Evolutionary conservation across 306 rosid genomes (phyloP), one percentile per base, ranked within the genome.

Genomic region (Luffa acutangula): DNA sequence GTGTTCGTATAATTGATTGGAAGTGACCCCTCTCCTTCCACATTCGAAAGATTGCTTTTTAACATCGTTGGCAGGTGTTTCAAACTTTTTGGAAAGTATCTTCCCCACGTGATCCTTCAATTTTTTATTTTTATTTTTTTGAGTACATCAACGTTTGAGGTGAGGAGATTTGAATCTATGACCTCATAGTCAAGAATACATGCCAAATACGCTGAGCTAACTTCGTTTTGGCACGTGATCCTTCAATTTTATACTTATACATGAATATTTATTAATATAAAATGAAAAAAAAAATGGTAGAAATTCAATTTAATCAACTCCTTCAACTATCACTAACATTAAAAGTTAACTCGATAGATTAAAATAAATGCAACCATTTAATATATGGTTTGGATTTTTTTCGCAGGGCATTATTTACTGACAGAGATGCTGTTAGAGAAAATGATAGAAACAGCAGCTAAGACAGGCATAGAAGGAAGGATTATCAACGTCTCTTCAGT

Each of bases 401-500:
- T 80, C 80, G 88, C 91, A 95, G 99, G 99, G 18, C 99, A 93
- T 79, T 87, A 87, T 81, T 78, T 93, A 72, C 79, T 95, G 43
- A 95, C 99, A 45, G 93, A 93, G 80, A 86, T 84, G 90, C 84
- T 95, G 57, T n/a, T 91, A 70, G 97, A 95, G 60, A 95, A 88
- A 83, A 88, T 95, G 96, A 85, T 91, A 86, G 93, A 89, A 75
- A 91, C 96, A 10, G 94, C 98, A 80, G 89, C 90, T 65, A 84
- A 82, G 75, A 91, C 93, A 33, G 97, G 96, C n/a, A 88, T 91
- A 63, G 84, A 89, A 88, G 97, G 99, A 84, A 93, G 96, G 83
- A 95, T 95, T 66, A 85, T 95, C 60, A 93, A 93, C 78, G 87
- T 95, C 60, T 88, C 99, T 51, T 95, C 99, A 1, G 86, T 88